These are phyloP conservation scores for Collybia sordida DNA, from an alignment of 768 basidiomycete species.

Conservation along the genomic window DNA sequence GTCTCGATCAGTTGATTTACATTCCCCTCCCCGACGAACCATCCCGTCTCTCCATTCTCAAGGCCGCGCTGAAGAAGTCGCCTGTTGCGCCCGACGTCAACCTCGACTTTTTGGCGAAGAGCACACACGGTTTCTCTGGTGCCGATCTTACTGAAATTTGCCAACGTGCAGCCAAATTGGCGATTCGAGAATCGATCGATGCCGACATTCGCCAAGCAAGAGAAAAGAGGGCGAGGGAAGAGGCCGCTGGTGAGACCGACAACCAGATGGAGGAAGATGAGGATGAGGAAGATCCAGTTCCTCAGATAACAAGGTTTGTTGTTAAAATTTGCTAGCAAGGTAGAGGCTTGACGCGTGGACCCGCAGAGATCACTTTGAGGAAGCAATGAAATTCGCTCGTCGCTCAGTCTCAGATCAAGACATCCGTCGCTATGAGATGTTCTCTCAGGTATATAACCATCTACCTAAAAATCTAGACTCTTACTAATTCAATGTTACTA, in stretches of 20 bases:
- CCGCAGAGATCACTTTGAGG: constrained; percentile 91
- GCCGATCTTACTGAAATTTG: constrained; percentile 99
- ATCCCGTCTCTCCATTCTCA: constrained; percentile 89
- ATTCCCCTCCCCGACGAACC: constrained; percentile 96
- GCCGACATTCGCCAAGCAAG: constrained; percentile 79
- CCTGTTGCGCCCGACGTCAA: constrained; percentile 84
- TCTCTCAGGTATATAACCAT: constrained; percentile 64
- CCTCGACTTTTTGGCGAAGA: constrained; percentile 83
- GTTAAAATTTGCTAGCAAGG: not conserved
- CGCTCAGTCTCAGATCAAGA: constrained; percentile 96
- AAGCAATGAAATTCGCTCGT: constrained; percentile 97
- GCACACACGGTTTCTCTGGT: constrained; percentile 97
- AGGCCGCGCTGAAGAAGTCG: constrained; percentile 88
- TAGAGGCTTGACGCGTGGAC: constrained; percentile 10
- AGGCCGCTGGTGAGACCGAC: constrained; percentile 61
- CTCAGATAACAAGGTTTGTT: constrained; percentile 74
- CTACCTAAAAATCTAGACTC: constrained; percentile 8
- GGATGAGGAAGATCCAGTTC: constrained; percentile 87
- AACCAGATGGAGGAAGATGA: constrained; percentile 72
- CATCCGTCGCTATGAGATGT: constrained; percentile 98
- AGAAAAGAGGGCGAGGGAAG: constrained; percentile 81
- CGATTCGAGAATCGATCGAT: constrained; percentile 94
- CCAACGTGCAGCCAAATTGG: constrained; percentile 95
- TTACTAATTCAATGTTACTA: constrained; percentile 25
- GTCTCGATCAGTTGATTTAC: constrained; percentile 99